Percentiles rank a stretch among this genome's conserved stretches.
Evolutionary conservation across 768 basidiomycete genomes (phyloP).

Genomic region (Boletus patriciae): DNA sequence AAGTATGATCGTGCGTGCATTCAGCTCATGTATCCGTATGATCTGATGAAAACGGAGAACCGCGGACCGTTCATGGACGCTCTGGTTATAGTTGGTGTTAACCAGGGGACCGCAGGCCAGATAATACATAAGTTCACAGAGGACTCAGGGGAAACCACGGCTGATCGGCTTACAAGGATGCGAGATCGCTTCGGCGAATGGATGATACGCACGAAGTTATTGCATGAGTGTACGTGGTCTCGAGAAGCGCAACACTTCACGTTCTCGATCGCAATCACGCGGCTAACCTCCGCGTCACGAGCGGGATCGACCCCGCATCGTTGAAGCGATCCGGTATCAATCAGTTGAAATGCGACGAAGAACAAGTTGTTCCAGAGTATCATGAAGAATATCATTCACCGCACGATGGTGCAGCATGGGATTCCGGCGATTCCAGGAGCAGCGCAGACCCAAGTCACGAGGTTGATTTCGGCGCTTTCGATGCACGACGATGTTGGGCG

Average conservation of each 20-base stretch:
- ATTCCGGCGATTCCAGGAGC: neutral
- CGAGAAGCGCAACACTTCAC: neutral
- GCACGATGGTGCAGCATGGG: neutral
- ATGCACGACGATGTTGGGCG: no score
- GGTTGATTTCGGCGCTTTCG: no score
- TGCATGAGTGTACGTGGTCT: neutral
- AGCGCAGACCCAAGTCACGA: no score
- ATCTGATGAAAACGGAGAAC: neutral
- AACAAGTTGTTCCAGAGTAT: neutral
- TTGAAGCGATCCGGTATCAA: neutral
- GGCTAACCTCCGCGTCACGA: neutral
- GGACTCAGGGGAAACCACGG: neutral
- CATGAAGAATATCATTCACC: neutral
- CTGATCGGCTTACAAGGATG: neutral
- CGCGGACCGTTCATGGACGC: neutral
- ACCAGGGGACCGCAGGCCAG: neutral
- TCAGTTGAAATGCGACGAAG: neutral
- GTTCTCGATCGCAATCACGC: neutral
- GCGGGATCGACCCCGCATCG: neutral
- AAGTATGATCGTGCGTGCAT: neutral
- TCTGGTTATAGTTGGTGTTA: neutral
- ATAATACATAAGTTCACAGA: neutral
- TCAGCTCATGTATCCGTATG: neutral
- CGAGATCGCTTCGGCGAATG: neutral
- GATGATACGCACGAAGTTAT: neutral